phyloP scores from a whole-genome alignment of 2,329 filamentous ascomycete species.

The Alternaria burnsii region DNA sequence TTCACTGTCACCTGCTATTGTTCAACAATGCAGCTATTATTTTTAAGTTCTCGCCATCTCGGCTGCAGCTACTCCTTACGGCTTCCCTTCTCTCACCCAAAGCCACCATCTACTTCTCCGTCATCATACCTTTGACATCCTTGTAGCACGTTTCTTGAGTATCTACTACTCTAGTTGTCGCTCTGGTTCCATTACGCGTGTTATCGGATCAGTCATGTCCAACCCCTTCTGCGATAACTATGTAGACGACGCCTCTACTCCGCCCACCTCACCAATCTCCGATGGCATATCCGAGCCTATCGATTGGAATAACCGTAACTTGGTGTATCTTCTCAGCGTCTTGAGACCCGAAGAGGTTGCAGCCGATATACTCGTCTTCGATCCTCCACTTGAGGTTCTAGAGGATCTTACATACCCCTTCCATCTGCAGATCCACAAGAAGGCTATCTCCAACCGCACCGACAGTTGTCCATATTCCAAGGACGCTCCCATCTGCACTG shows the following conservation, averaged over 20 bases:
- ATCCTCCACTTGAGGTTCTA: constrained; percentile 24
- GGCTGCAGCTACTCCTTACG: not conserved
- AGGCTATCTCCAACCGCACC: not conserved
- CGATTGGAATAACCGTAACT: constrained; percentile 25
- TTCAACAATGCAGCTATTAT: not conserved
- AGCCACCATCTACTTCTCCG: not conserved
- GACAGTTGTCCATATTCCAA: constrained; percentile 7
- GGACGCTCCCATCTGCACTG: constrained; percentile 28
- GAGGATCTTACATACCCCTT: constrained; percentile 7
- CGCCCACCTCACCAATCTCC: constrained; percentile 2
- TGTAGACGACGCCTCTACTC: constrained; percentile 1
- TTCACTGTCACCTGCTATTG: constrained; percentile 1
- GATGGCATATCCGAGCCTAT: constrained; percentile 6
- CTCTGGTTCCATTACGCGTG: not conserved
- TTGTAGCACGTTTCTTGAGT: not conserved
- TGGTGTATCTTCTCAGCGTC: constrained; percentile 30
- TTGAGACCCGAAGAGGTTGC: constrained; percentile 22
- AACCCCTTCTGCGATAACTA: constrained; percentile 23
- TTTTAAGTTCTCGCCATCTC: not conserved
- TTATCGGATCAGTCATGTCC: not conserved
- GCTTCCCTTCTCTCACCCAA: not conserved
- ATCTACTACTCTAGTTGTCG: not conserved
- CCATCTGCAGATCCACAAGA: constrained; percentile 22
- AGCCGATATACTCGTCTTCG: constrained; percentile 19
- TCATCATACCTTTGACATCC: not conserved